Base-by-base conservation (phyloP, 345 rosid genomes). In the Litchi chinensis region DNA sequence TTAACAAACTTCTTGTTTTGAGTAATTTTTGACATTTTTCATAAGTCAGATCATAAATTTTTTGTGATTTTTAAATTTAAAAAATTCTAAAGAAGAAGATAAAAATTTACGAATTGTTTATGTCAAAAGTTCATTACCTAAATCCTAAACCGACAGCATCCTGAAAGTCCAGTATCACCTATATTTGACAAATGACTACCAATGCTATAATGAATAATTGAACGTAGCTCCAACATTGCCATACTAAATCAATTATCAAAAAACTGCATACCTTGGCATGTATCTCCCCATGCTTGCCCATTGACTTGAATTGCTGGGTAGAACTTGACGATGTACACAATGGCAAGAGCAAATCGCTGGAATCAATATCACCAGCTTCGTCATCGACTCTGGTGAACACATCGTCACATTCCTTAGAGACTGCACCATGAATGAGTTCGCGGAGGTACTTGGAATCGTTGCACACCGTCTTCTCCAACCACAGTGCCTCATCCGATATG, bases 401-500 rank as follows among this genome's bases (percentile, higher is more conserved):
- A 2, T 72, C 73, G 4, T 43, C 77, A 82, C 90, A 87, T 65
- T 66, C 79, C 43, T 72, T 15, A 12, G 86, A 85, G 72, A 13
- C 28, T 15, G 39, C 1, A 12, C 48, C 21, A 41, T 78, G 84
- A 46, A 43, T 19, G 8, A 16, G 37, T 65, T 79, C 84, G 21
- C 74, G 70, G 21, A 78, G 18, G 21, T 76, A 59, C 79, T 70
- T 81, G 3, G 87, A 85, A 10, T 71, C 71, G 40, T 83, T 80
- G 84, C 90, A 77, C 4, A 81, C 82, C 0, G 52, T 85, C 48
- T 74, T 85, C 76, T 83, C 74, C 81, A 82, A 41, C 68, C 32
- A 28, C 1, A 81, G 19, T 13, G 79, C 83, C 71, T 79, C 79
- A 52, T 87, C 90, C 0, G 85, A 81, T 79, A 87, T 85, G 3